A percentile compares a stretch with the other conserved stretches of the same genome.
Evolutionary conservation across 139 green algal genomes (phyloP).

Genomic region (Trebouxia sp.): DNA sequence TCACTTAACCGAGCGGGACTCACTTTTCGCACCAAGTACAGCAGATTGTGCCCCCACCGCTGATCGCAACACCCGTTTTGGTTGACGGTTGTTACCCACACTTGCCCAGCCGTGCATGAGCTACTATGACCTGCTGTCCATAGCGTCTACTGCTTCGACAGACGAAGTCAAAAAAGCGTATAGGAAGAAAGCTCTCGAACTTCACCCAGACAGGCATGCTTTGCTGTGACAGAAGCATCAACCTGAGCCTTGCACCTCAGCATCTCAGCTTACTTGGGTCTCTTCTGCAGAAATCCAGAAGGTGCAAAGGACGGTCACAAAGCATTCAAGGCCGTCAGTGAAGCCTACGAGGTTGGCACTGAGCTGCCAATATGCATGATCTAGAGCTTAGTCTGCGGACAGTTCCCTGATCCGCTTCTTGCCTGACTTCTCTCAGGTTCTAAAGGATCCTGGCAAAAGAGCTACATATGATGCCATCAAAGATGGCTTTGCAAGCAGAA

Average conservation of each 20-base stretch:
- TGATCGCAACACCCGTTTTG: no score
- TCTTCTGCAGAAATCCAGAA: slow-evolving; percentile 25
- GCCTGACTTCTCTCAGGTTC: slow-evolving; percentile 6
- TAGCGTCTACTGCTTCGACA: slow-evolving; percentile 16
- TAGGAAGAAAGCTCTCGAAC: slow-evolving; percentile 30
- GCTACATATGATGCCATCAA: slow-evolving; percentile 33
- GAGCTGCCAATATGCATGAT: background rate
- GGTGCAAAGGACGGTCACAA: background rate
- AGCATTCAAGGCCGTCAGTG: slow-evolving; percentile 28
- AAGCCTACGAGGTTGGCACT: slow-evolving; percentile 40
- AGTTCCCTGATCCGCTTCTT: background rate
- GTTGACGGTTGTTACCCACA: no score
- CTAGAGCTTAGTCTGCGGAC: background rate
- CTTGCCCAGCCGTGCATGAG: slow-evolving; percentile 2
- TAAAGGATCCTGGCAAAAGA: slow-evolving; percentile 26
- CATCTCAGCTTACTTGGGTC: background rate
- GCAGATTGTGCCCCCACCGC: no score
- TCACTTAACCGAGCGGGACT: no score
- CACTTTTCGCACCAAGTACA: no score
- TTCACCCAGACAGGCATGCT: slow-evolving; percentile 33
- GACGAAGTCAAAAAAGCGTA: slow-evolving; percentile 34
- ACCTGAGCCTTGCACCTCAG: background rate
- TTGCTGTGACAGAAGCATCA: background rate
- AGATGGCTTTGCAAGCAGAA: background rate
- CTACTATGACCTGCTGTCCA: slow-evolving; percentile 33